phyloP scores from a whole-genome alignment of 306 rosid species.

The Castanea crenata region DNA sequence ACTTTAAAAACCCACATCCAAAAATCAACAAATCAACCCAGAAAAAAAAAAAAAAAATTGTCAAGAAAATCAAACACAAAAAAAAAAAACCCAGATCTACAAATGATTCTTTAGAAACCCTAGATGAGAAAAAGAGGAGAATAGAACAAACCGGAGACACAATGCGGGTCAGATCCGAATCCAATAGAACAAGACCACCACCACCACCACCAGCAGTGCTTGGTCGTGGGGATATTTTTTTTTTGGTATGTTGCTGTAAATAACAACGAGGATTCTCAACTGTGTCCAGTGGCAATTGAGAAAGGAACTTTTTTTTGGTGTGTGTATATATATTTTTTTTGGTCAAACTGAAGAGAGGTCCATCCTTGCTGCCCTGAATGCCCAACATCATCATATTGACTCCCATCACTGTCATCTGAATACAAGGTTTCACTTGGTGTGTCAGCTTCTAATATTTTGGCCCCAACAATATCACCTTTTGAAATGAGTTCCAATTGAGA shows the following conservation, averaged over 20 bases:
- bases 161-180: conserved; percentile 34
- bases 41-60: not conserved
- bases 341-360: conserved; percentile 79
- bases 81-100: conserved; percentile 42
- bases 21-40: not conserved
- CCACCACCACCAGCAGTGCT: not conserved
- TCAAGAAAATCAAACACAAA: not conserved
- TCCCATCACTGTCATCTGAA: conserved; percentile 20
- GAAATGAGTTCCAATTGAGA: conserved; percentile 62
- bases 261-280: not conserved
- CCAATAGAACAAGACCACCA: conserved; percentile 5
- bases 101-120: not conserved
- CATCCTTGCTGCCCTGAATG: conserved; percentile 39
- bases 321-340: too few species aligned
- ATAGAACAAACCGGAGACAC: conserved; percentile 11
- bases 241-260: not conserved
- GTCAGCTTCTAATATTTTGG: conserved; percentile 45
- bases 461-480: conserved; percentile 62
- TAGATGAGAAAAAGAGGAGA: not conserved
- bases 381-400: conserved; percentile 19
- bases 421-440: conserved; percentile 18
- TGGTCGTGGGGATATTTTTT: not conserved
- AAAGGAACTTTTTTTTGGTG: too few species aligned
- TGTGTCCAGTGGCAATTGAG: not conserved
- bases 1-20: not conserved